Percentiles rank a stretch among this genome's conserved stretches.
phyloP scores from a whole-genome alignment of 1,284 basidiomycete genomes.

The Leccinum discolor region DNA sequence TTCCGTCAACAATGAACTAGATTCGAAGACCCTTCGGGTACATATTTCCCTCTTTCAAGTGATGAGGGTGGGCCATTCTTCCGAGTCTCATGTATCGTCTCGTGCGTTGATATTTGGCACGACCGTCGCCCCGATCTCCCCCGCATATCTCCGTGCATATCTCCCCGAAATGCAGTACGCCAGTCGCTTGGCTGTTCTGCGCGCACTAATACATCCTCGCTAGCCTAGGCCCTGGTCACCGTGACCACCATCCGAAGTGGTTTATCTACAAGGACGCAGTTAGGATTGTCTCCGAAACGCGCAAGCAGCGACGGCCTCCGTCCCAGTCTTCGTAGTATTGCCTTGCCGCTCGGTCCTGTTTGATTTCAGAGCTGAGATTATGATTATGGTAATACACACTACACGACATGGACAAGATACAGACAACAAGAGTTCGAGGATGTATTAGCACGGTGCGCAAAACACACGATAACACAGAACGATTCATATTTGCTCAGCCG shows the following conservation, averaged over 20 bases:
- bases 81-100: too few relatives aligned
- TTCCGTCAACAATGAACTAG: too few relatives aligned
- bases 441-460: neutral
- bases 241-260: slow-evolving; percentile 93
- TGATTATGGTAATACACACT: slow-evolving; percentile 19
- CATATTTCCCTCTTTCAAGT: too few relatives aligned
- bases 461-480: slow-evolving; percentile 4
- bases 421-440: slow-evolving; percentile 16
- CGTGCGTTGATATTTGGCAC: slow-evolving; percentile 82
- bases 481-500: slow-evolving; percentile 15
- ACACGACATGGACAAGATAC: slow-evolving; percentile 22
- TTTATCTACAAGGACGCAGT: slow-evolving; percentile 76
- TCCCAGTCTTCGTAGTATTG: slow-evolving; percentile 16
- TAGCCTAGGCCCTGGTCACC: slow-evolving; percentile 77
- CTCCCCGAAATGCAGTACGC: slow-evolving; percentile 68
- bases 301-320: slow-evolving; percentile 28
- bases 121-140: slow-evolving; percentile 82
- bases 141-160: slow-evolving; percentile 55
- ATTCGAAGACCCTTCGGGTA: too few relatives aligned
- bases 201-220: slow-evolving; percentile 5
- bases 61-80: too few relatives aligned
- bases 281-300: slow-evolving; percentile 49
- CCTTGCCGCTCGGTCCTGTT: neutral
- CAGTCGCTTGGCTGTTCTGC: neutral
- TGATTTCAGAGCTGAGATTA: slow-evolving; percentile 6